Base-by-base conservation (phyloP, 805 yeast species). In the Metschnikowia santaceciliae region DNA sequence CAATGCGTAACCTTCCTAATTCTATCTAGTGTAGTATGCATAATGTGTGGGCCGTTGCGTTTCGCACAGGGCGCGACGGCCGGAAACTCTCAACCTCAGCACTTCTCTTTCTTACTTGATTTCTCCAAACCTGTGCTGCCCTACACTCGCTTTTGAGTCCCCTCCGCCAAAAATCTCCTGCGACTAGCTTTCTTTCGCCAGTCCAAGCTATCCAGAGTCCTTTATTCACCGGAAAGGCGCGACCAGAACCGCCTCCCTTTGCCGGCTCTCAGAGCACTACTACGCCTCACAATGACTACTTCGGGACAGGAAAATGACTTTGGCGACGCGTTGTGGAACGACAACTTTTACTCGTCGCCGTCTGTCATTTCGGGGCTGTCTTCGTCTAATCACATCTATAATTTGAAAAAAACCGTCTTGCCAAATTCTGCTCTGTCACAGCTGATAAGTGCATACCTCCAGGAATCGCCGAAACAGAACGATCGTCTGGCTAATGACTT, bases 261-360 rank as follows among this genome's bases (percentile, higher is more conserved):
- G 34, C 20, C 10, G 46, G 38, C 38, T 20, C 46, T 42, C 20
- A n/a, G 38, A 42, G 38, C 38, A 20, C 38, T 32, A 11, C 33
- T 33, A 20, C 22, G n/a, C 38, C 46, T 42, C 38, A 34, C 38
- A 13, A 42, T 42, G 46, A 34, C 23, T 8, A 56, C 55, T 55
- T 50, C 58, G n/a, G 46, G 46, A 22, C 40, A 26, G 40, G 56
- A 51, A 19, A 61, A 62, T 45, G 63, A 59, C 43, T 58, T 53
- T 40, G 75, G 71, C 52, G 69, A 66, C n/a, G 61, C 63, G 32
- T 64, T 71, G 30, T 57, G 70, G 61, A 67, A 58, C 50, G 61
- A 65, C 55, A 58, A 54, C 42, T 72, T 72, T 58, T 72, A 71
- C 54, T 64, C 71, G 43, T 61, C 69, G 17, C 52, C 63, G 6